A percentile compares a stretch with the other conserved stretches of the same genome.
Conservation (phyloP, 1,139 yeast species). For the Sugiyamaella novakii region DNA sequence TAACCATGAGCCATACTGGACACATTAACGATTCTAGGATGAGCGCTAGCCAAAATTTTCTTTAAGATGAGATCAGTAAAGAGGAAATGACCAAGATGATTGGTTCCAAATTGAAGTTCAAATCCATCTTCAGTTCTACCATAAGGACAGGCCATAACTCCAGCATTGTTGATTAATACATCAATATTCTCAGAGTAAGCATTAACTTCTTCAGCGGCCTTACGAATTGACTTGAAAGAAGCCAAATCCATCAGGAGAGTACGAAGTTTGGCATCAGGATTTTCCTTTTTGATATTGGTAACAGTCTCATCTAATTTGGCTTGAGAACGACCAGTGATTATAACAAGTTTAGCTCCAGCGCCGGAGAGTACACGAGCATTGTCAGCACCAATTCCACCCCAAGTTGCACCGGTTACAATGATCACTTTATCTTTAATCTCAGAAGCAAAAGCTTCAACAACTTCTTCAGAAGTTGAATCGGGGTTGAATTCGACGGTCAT, state of each 20-base stretch:
- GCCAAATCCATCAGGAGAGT: conserved; percentile 21
- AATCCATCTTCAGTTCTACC: conserved; percentile 52
- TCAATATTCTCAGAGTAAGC: conserved; percentile 18
- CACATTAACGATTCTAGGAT: conserved; percentile 62
- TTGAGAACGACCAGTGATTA: conserved; percentile 34
- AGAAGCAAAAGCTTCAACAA: conserved; percentile 14
- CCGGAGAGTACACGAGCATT: conserved; percentile 28
- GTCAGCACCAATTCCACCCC: conserved; percentile 35
- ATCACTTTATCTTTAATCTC: conserved; percentile 40
- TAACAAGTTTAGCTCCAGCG: conserved; percentile 31
- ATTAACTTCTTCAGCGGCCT: conserved; percentile 19
- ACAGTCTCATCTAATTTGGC: conserved; percentile 25
- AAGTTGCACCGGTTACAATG: conserved; percentile 37
- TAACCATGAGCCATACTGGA: conserved; percentile 65
- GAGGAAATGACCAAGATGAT: conserved; percentile 63
- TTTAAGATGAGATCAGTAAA: conserved; percentile 21
- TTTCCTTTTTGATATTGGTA: conserved; percentile 14
- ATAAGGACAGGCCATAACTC: conserved; percentile 24
- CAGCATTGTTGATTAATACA: conserved; percentile 26
- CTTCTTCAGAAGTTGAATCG: conserved; percentile 23
- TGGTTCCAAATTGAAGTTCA: conserved; percentile 73
- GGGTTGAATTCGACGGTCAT: conserved; percentile 5
- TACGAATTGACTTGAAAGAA: conserved; percentile 19
- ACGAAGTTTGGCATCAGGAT: conserved; percentile 11
- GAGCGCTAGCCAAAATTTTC: conserved; percentile 24